Conservation (phyloP, 2,329 filamentous ascomycete species). For the Phyllosticta citrichinensis region DNA sequence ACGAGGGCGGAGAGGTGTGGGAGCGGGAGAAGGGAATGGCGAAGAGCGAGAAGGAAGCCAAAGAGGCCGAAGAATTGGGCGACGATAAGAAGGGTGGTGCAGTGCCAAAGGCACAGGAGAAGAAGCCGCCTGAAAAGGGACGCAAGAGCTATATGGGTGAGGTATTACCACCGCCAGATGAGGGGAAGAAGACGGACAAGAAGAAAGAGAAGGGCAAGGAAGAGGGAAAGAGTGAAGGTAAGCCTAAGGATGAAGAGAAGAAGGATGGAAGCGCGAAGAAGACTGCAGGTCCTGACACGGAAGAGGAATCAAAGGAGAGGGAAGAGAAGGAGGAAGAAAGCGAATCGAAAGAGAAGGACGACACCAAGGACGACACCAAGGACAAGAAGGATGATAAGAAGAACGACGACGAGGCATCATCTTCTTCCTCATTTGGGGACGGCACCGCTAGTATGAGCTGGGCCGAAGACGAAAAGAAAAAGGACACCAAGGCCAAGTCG, state of each 20-base stretch:
- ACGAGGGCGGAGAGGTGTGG: constrained; percentile 20
- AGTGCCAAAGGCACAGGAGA: not conserved
- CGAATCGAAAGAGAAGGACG: not conserved
- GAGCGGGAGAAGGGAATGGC: not conserved
- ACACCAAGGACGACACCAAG: not conserved
- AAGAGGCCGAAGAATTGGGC: not conserved
- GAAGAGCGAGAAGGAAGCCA: not conserved
- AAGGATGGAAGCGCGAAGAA: not conserved
- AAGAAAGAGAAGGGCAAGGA: not conserved
- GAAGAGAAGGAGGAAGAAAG: not conserved
- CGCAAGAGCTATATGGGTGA: not conserved
- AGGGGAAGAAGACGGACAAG: not conserved
- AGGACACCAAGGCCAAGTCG: not conserved
- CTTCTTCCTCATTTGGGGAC: not conserved
- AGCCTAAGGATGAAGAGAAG: not conserved
- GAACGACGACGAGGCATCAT: not conserved
- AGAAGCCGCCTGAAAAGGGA: not conserved
- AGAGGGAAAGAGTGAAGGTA: not conserved
- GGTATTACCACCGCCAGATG: not conserved
- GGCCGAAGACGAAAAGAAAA: not conserved
- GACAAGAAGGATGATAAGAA: not conserved
- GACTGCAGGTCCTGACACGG: not conserved
- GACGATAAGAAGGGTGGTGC: not conserved
- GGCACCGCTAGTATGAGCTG: not conserved
- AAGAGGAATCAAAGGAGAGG: not conserved